Evolutionary conservation across 495 filamentous ascomycete genomes (phyloP).

Genomic region (Neurospora sp.): DNA sequence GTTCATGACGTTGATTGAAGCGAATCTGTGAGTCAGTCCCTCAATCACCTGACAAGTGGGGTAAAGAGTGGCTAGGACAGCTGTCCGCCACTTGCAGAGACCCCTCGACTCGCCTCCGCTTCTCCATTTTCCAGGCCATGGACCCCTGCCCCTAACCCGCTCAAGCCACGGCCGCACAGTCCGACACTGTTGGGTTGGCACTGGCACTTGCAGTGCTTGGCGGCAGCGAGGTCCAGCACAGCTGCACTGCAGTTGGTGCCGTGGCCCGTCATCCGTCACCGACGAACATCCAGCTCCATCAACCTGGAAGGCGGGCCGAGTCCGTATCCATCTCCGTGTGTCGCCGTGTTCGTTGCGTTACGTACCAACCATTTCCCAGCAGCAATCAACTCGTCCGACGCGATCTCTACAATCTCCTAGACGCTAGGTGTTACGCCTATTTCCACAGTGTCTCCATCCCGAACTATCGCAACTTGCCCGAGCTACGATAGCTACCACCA

Average conservation of each 20-base stretch:
- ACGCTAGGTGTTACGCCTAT: neutral
- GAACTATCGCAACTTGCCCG: neutral
- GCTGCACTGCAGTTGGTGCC: neutral
- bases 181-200: neutral
- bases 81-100: neutral
- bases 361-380: neutral
- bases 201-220: neutral
- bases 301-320: neutral
- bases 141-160: neutral
- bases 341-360: neutral
- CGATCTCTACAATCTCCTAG: neutral
- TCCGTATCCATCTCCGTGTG: neutral
- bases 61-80: neutral
- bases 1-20: conserved; percentile 21
- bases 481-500: neutral
- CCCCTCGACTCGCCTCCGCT: neutral
- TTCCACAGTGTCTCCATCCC: neutral
- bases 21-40: conserved; percentile 20
- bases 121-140: neutral
- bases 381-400: neutral
- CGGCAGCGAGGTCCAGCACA: neutral
- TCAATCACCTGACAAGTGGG: conserved; percentile 24
- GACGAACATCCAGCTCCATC: neutral
- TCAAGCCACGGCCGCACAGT: neutral
- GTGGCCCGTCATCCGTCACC: neutral